Percentiles rank a stretch among this genome's conserved stretches.
These are phyloP conservation scores for Botrytis medusae DNA, from an alignment of 2,329 filamentous ascomycete species.

Conservation along the genomic window DNA sequence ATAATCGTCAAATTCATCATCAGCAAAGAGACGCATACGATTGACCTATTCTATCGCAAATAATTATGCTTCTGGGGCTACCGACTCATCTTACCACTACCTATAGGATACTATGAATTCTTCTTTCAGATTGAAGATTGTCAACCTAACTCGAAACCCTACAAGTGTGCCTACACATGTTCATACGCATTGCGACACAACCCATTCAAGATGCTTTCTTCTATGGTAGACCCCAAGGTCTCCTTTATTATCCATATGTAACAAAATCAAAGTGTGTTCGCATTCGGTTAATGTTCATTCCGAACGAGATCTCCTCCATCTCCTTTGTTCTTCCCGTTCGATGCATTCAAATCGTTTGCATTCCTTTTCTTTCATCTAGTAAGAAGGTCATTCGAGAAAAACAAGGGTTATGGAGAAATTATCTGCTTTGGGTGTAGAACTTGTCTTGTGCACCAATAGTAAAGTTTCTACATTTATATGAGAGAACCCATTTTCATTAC, in stretches of 20 bases:
- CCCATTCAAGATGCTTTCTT: background rate
- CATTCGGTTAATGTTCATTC: background rate
- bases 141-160: background rate
- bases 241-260: background rate
- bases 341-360: background rate
- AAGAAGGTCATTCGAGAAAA: background rate
- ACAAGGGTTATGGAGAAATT: background rate
- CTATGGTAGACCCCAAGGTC: background rate
- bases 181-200: background rate
- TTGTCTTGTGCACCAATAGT: background rate
- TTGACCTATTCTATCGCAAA: background rate
- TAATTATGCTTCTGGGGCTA: background rate
- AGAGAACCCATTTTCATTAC: background rate
- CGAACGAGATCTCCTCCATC: background rate
- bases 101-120: background rate
- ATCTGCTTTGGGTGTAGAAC: background rate
- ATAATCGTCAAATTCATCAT: background rate
- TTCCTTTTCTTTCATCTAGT: background rate
- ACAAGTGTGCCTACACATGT: background rate
- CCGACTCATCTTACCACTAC: no score
- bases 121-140: background rate
- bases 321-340: background rate
- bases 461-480: background rate
- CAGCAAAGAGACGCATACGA: background rate
- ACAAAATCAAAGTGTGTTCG: background rate